Percentiles rank a stretch among this genome's conserved stretches.
phyloP scores from a whole-genome alignment of 2,329 filamentous ascomycete genomes.

The Penicillium glabrum region DNA sequence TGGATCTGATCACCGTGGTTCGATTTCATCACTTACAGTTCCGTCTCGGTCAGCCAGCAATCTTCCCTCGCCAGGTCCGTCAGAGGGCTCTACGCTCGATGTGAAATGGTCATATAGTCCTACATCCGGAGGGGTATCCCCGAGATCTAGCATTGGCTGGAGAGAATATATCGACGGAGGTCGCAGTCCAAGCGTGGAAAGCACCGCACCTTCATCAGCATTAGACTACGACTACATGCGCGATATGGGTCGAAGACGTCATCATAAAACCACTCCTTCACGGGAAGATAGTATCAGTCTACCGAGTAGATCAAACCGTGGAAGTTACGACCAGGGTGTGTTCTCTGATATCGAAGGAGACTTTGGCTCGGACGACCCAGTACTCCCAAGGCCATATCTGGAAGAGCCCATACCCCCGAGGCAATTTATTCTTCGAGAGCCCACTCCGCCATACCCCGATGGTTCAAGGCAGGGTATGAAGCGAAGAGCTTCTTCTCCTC shows the following conservation, averaged over 20 bases:
- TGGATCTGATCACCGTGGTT: constrained; percentile 31
- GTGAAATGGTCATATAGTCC: constrained; percentile 42
- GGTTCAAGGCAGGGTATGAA: constrained; percentile 58
- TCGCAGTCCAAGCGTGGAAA: constrained; percentile 46
- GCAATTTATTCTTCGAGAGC: constrained; percentile 41
- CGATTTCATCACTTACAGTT: constrained; percentile 34
- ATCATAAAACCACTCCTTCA: constrained; percentile 48
- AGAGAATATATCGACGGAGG: constrained; percentile 40
- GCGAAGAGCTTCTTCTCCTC: constrained; percentile 64
- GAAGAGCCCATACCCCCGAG: constrained; percentile 39
- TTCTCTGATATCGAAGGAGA: constrained; percentile 52
- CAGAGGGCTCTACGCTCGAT: constrained; percentile 33
- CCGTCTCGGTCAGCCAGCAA: constrained; percentile 33
- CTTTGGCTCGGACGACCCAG: constrained; percentile 39
- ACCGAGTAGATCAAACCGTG: constrained; percentile 55
- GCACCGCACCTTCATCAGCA: constrained; percentile 38
- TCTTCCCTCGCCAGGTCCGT: constrained; percentile 32
- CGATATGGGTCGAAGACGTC: constrained; percentile 44
- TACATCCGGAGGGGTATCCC: constrained; percentile 43
- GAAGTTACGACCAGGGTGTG: constrained; percentile 62
- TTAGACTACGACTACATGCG: constrained; percentile 43
- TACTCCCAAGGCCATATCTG: constrained; percentile 21
- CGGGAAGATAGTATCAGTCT: constrained; percentile 53
- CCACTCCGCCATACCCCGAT: constrained; percentile 37
- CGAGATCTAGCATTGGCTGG: constrained; percentile 41